These are phyloP conservation scores for Zygoascus ofunaensis DNA, from an alignment of 805 yeast species.

Conservation along the genomic window DNA sequence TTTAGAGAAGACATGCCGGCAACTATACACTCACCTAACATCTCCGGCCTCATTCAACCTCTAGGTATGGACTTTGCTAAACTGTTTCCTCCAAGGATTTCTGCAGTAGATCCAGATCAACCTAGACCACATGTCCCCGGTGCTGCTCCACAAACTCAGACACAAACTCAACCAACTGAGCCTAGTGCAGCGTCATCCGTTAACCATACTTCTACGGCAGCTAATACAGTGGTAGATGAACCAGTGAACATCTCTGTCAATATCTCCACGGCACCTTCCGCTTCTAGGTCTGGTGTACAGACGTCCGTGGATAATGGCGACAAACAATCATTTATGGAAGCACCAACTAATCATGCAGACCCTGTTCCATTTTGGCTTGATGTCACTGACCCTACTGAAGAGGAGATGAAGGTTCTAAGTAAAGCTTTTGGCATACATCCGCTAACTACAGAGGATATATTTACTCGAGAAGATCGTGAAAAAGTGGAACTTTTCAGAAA, in stretches of 20 bases:
- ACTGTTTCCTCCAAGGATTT: constrained; percentile 38
- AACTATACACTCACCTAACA: constrained; percentile 84
- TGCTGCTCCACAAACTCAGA: constrained; percentile 3
- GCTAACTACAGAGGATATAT: constrained; percentile 89
- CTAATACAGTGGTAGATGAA: not conserved
- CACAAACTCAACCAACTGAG: not conserved
- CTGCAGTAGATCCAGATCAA: not conserved
- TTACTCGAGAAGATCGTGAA: constrained; percentile 87
- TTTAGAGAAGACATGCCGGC: constrained; percentile 82
- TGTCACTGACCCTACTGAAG: constrained; percentile 87
- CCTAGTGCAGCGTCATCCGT: not conserved
- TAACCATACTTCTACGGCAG: not conserved
- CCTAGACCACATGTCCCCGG: constrained; percentile 2
- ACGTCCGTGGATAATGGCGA: not conserved
- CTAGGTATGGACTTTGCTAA: constrained; percentile 54
- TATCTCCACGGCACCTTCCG: not conserved
- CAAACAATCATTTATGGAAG: constrained; percentile 1
- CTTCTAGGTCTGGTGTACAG: not conserved
- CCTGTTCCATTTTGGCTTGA: constrained; percentile 76
- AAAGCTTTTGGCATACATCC: constrained; percentile 95
- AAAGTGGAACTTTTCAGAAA: constrained; percentile 88
- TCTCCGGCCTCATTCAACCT: constrained; percentile 61
- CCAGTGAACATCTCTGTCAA: not conserved
- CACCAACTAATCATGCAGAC: constrained; percentile 3
- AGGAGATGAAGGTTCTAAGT: constrained; percentile 85